A percentile compares a stretch with the other conserved stretches of the same genome.
These are phyloP conservation scores for Poterioochromonas sp. DNA, from an alignment of 352 stramenopile species.

Conservation along the genomic window DNA sequence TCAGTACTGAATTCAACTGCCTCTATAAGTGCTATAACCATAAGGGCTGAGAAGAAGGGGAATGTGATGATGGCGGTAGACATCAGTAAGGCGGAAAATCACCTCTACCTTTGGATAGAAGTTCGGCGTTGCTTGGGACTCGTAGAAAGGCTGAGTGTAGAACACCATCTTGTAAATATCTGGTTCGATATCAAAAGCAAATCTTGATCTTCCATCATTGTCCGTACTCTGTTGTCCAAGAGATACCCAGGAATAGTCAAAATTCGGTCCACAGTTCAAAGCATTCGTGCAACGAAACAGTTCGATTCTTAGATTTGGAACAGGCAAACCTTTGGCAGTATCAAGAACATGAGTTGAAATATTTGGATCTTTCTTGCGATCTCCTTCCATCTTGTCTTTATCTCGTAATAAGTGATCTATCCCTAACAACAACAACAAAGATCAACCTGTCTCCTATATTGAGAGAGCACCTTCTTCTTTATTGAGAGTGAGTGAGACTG, in stretches of 20 bases:
- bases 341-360: conserved; percentile 18
- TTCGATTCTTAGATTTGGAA: background rate
- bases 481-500: too few species aligned
- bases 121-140: background rate
- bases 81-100: background rate
- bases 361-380: conserved; percentile 10
- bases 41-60: conserved; percentile 11
- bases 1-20: background rate
- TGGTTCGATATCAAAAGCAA: background rate
- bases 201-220: background rate
- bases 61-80: background rate
- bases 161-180: conserved; percentile 7
- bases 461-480: too few species aligned
- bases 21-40: conserved; percentile 9
- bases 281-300: background rate
- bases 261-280: background rate
- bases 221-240: background rate
- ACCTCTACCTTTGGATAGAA: conserved; percentile 23
- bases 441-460: too few species aligned
- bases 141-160: background rate
- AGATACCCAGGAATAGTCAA: background rate
- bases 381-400: too few species aligned
- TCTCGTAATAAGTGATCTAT: too few species aligned
- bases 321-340: background rate
- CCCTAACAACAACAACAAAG: too few species aligned